Percentiles rank a stretch among this genome's conserved stretches.
These are phyloP conservation scores for Arthrobotrys sinensis DNA, from an alignment of 2,329 filamentous ascomycete species.

Conservation along the genomic window DNA sequence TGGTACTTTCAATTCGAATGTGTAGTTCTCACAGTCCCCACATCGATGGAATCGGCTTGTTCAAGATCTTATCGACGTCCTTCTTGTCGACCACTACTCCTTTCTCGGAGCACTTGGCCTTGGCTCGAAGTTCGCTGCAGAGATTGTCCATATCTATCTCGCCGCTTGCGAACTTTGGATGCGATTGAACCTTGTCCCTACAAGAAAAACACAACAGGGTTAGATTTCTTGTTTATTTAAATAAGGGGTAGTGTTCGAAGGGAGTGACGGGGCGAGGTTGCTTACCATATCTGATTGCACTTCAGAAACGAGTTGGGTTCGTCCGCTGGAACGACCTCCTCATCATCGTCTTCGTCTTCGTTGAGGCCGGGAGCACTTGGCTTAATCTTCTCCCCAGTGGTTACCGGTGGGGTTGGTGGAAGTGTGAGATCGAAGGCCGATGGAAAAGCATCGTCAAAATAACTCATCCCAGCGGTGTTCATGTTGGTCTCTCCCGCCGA, in stretches of 20 bases:
- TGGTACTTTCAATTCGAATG: conserved; percentile 18
- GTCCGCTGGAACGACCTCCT: conserved; percentile 74
- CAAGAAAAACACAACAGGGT: conserved; percentile 33
- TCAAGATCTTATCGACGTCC: conserved; percentile 78
- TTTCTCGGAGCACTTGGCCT: conserved; percentile 92
- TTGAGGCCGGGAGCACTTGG: conserved; percentile 63
- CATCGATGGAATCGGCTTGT: conserved; percentile 60
- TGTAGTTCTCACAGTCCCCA: conserved; percentile 51
- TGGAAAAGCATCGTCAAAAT: conserved; percentile 80
- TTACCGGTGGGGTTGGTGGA: conserved; percentile 80
- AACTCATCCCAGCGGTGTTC: conserved; percentile 79
- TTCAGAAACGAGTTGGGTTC: conserved; percentile 78
- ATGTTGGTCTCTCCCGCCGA: conserved; percentile 73
- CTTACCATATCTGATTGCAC: conserved; percentile 95
- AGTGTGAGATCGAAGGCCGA: conserved; percentile 81
- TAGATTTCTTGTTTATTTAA: conserved; percentile 61
- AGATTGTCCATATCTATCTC: conserved; percentile 94
- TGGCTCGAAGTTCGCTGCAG: conserved; percentile 92
- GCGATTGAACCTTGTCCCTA: conserved; percentile 79
- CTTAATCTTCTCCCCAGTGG: conserved; percentile 65
- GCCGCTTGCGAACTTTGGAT: conserved; percentile 82
- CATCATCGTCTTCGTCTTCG: conserved; percentile 78
- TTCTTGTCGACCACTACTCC: conserved; percentile 90
- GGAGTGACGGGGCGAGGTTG: conserved; percentile 58
- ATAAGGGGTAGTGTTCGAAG: conserved; percentile 6